phyloP scores from a whole-genome alignment of 2,329 filamentous ascomycete genomes.

The Intubia oerlemansii region DNA sequence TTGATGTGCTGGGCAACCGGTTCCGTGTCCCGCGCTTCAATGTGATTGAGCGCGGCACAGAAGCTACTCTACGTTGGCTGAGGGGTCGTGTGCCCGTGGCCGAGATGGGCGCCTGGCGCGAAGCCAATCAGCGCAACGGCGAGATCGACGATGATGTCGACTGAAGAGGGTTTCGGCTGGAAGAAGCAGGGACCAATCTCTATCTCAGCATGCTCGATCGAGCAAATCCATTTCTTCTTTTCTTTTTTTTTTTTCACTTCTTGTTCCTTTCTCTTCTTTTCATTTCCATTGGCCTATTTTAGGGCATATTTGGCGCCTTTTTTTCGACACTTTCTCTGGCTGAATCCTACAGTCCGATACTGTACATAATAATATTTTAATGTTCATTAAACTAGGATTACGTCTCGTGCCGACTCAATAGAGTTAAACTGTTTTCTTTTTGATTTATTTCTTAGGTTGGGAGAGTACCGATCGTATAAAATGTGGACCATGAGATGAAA shows the following conservation, averaged over 20 bases:
- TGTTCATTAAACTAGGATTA: too few relatives aligned
- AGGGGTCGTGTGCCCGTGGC: conserved; percentile 49
- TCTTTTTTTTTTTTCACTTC: neutral
- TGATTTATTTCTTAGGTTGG: too few relatives aligned
- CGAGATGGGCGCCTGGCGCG: conserved; percentile 35
- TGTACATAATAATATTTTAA: too few relatives aligned
- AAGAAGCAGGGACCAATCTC: neutral
- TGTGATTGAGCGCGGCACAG: conserved; percentile 69
- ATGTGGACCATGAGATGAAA: too few relatives aligned
- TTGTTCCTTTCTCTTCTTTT: too few relatives aligned
- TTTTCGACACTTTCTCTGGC: too few relatives aligned
- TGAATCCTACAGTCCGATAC: too few relatives aligned
- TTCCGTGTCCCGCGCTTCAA: conserved; percentile 77
- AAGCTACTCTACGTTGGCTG: conserved; percentile 64
- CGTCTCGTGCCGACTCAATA: too few relatives aligned
- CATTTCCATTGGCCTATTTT: too few relatives aligned
- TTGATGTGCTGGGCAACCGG: conserved; percentile 67
- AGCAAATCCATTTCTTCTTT: neutral
- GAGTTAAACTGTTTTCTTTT: too few relatives aligned
- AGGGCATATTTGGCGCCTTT: too few relatives aligned
- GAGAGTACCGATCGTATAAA: too few relatives aligned
- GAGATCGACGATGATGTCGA: conserved; percentile 4
- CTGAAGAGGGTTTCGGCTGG: neutral
- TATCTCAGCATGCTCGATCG: neutral
- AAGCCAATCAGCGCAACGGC: conserved; percentile 9